Evolutionary conservation across 2,329 filamentous ascomycete species (phyloP).

Genomic region (Didymella segeticola): DNA sequence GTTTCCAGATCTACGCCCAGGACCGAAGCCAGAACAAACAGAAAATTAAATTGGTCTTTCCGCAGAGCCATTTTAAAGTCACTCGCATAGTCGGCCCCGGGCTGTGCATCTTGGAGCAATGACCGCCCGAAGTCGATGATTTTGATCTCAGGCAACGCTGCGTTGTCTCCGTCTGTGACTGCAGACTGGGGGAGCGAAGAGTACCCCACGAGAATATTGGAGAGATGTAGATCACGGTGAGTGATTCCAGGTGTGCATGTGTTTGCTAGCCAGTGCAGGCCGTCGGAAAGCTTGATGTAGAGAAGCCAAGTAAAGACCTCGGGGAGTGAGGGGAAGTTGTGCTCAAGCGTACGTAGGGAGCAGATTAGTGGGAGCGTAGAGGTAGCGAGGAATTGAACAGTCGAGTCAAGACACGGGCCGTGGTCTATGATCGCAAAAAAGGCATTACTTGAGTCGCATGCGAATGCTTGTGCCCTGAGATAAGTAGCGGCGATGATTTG

Average conservation of each 20-base stretch:
- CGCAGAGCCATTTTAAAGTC: no score
- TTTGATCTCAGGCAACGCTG: neutral
- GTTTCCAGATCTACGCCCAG: no score
- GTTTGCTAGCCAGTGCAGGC: neutral
- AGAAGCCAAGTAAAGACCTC: neutral
- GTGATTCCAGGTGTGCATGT: neutral
- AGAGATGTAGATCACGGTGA: neutral
- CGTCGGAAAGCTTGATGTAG: neutral
- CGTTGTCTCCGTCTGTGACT: no score
- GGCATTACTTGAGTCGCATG: no score
- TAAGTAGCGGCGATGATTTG: no score
- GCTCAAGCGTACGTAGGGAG: neutral
- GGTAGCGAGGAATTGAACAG: neutral
- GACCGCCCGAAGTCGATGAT: neutral
- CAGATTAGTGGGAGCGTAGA: neutral
- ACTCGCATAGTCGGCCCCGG: no score
- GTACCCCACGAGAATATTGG: neutral
- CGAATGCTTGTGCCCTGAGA: no score
- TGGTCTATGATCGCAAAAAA: neutral
- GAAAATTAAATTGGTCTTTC: neutral
- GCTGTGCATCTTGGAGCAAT: neutral
- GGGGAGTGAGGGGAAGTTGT: neutral
- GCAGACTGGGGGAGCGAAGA: neutral
- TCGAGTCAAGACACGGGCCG: no score
- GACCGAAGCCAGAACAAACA: neutral